These are phyloP conservation scores for Lagerstroemia speciosa DNA, from an alignment of 345 rosid species.

Conservation along the genomic window DNA sequence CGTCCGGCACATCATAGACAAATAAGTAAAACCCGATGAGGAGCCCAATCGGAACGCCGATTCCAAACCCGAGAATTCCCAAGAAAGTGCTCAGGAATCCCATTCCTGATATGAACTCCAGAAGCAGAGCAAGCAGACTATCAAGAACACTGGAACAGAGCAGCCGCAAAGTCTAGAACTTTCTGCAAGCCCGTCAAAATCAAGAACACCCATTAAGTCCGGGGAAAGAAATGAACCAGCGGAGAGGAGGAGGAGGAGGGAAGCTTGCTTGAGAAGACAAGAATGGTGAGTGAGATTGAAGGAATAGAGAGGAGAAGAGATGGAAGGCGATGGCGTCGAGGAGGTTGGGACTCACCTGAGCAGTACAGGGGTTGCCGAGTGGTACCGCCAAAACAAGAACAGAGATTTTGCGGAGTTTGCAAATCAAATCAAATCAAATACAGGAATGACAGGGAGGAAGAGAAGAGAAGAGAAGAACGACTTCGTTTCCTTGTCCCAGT, in stretches of 20 bases:
- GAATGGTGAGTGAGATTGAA: background rate
- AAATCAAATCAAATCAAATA: background rate
- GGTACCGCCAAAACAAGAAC: background rate
- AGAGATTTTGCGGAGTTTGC: too few species aligned
- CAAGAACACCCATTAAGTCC: background rate
- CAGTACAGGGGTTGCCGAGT: background rate
- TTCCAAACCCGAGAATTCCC: conserved; percentile 12
- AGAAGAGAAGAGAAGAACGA: too few species aligned
- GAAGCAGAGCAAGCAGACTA: background rate
- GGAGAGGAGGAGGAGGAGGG: background rate
- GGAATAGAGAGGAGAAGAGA: background rate
- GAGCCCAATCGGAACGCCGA: conserved; percentile 14
- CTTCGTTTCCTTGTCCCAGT: too few species aligned
- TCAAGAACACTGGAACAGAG: background rate
- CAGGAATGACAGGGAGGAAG: too few species aligned
- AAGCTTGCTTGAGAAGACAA: background rate
- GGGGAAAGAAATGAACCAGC: background rate
- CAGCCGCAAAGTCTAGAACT: background rate
- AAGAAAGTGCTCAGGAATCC: conserved; percentile 11
- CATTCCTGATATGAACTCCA: conserved; percentile 5
- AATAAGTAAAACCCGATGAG: conserved; percentile 12
- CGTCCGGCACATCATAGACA: conserved; percentile 8
- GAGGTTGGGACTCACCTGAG: background rate
- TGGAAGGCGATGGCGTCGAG: background rate
- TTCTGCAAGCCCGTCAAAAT: background rate